Conservation (phyloP, 148 eudicot species). For the Rhododendron simsii region DNA sequence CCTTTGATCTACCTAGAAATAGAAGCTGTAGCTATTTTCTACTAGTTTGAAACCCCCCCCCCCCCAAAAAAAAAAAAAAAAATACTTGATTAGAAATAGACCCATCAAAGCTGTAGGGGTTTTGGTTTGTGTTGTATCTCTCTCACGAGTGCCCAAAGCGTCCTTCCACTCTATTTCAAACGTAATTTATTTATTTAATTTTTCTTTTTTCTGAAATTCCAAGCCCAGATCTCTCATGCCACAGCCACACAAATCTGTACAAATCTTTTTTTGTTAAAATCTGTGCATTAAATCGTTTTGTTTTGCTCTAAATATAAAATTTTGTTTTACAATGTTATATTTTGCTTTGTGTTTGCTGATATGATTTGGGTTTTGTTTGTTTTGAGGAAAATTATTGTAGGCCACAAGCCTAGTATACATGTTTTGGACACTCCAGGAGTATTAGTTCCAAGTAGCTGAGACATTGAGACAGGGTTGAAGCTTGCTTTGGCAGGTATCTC, state of each 20-base stretch:
- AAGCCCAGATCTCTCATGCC: not conserved
- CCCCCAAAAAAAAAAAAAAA: no score
- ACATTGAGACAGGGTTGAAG: constrained; percentile 89
- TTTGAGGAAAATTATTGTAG: constrained; percentile 21
- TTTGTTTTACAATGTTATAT: not conserved
- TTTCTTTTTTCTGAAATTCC: not conserved
- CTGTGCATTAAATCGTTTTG: not conserved
- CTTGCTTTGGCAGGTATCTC: constrained; percentile 73
- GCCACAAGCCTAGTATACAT: constrained; percentile 90
- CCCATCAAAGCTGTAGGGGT: not conserved
- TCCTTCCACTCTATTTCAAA: not conserved
- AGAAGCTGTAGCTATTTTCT: no score
- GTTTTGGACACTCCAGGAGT: constrained; percentile 96
- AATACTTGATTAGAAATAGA: not conserved
- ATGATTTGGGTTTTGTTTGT: not conserved
- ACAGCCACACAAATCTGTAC: not conserved
- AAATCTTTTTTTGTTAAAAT: not conserved
- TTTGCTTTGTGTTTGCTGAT: not conserved
- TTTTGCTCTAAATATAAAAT: not conserved
- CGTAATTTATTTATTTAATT: not conserved
- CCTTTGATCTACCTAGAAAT: no score
- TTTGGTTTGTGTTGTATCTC: not conserved
- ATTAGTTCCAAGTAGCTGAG: constrained; percentile 80
- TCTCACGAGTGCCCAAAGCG: not conserved
- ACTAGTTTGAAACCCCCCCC: no score